Conservation (phyloP, 1,284 basidiomycete species). For the Fomitopsis palustris region DNA sequence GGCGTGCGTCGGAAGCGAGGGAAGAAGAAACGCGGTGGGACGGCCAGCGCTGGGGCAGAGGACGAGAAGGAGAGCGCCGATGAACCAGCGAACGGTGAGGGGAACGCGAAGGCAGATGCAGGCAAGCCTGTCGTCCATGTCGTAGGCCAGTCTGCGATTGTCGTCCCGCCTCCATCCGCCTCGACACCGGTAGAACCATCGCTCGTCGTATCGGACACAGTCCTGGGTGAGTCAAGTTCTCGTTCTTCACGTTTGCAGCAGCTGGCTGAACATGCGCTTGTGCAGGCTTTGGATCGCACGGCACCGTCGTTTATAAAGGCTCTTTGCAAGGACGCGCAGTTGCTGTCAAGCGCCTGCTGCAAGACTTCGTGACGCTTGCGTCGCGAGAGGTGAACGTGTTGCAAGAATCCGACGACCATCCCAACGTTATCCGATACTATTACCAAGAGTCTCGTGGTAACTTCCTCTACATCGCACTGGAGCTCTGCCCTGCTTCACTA, state of each 20-base stretch:
- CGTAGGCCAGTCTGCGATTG: slow-evolving; percentile 14
- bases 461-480: slow-evolving; percentile 97
- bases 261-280: slow-evolving; percentile 2
- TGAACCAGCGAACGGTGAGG: neutral
- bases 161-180: slow-evolving; percentile 26
- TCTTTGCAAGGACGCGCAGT: slow-evolving; percentile 95
- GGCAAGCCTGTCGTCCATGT: slow-evolving; percentile 7
- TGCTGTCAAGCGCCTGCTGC: slow-evolving; percentile 93
- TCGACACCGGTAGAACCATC: slow-evolving; percentile 34
- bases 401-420: slow-evolving; percentile 96
- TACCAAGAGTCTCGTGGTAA: slow-evolving; percentile 93
- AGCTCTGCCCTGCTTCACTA: slow-evolving; percentile 92
- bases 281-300: slow-evolving; percentile 94
- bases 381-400: slow-evolving; percentile 92
- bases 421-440: slow-evolving; percentile 97
- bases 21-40: slow-evolving; percentile 43
- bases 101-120: slow-evolving; percentile 3
- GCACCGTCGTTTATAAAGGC: slow-evolving; percentile 92
- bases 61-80: slow-evolving; percentile 28
- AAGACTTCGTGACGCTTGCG: slow-evolving; percentile 94
- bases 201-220: slow-evolving; percentile 69
- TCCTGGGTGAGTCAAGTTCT: slow-evolving; percentile 58
- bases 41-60: slow-evolving; percentile 14
- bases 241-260: neutral
- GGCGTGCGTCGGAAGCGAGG: slow-evolving; percentile 34